Evolutionary conservation across 352 stramenopile species (phyloP), one percentile per base, ranked within the genome.

Genomic region (Pythium myriotylum): DNA sequence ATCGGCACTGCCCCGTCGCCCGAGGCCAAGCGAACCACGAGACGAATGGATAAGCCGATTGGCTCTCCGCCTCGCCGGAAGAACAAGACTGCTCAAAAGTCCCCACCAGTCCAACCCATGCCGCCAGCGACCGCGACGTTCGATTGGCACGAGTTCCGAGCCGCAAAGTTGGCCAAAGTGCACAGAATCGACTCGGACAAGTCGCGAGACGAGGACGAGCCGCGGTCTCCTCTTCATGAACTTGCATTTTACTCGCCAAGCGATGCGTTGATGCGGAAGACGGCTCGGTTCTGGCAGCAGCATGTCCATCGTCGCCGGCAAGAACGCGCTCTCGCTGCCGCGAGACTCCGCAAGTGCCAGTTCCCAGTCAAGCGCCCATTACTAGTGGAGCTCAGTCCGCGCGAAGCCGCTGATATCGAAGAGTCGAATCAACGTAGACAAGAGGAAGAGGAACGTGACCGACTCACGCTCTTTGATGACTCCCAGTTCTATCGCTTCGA

Each of bases 241-340:
- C 70, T 91, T 13, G 73, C 76, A 23, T 81, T 76, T 35, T 91
- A 84, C 62, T 81, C 79, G 0, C 66, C 70, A 39, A 70, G 70
- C 0, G 71, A 78, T n/a, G 70, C 64, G 13, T 42, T 88, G 19
- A 72, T 91, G 58, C 75, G 74, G 57, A 82, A 76, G 42, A 79
- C 72, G 3, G 67, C 74, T 14, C 41, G 53, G 16, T 74, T 78
- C 42, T 91, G 81, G 81, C 59, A 67, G 35, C 47, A 60, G 2
- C 67, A 81, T 32, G 65, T 72, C 1, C 33, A 54, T 2, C 50
- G 66, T 10, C 62, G 65, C 19, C 59, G 57, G 33, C 59, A 58
- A 27, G 67, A 61, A 45, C 63, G 73, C 8, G 48, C 51, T 10
- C 47, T 59, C 0, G 41, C 73, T 1, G 48, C 70, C 9, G 40